A percentile compares a stretch with the other conserved stretches of the same genome.
phyloP scores from a whole-genome alignment of 768 basidiomycete genomes.

The Hebeloma cylindrosporum region DNA sequence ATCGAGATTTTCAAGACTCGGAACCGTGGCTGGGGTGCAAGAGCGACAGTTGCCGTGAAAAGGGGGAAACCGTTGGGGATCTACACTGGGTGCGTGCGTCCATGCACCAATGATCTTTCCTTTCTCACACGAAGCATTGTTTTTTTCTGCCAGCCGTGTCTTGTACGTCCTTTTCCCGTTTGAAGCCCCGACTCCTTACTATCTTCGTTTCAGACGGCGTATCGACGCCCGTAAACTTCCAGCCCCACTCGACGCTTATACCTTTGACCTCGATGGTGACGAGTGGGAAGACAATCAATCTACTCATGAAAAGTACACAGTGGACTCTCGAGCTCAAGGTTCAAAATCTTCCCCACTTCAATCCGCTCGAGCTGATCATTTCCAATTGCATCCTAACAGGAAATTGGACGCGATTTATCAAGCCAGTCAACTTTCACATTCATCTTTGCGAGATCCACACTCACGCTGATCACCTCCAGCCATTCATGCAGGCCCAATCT shows the following conservation, averaged over 20 bases:
- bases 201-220: slow-evolving; percentile 36
- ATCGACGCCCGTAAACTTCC: slow-evolving; percentile 39
- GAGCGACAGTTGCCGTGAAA: slow-evolving; percentile 40
- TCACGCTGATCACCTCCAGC: slow-evolving; percentile 37
- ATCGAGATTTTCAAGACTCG: slow-evolving; percentile 69
- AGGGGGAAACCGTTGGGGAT: slow-evolving; percentile 64
- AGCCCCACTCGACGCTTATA: slow-evolving; percentile 42
- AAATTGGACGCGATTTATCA: slow-evolving; percentile 77
- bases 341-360: no score
- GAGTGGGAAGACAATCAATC: slow-evolving; percentile 36
- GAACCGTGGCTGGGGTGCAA: slow-evolving; percentile 64
- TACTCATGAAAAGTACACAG: slow-evolving; percentile 44
- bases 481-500: slow-evolving; percentile 70
- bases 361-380: no score
- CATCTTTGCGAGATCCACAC: no score
- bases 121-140: slow-evolving; percentile 5
- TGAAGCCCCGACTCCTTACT: background rate
- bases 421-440: slow-evolving; percentile 40
- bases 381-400: slow-evolving; percentile 37
- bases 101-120: background rate
- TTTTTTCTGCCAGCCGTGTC: slow-evolving; percentile 34
- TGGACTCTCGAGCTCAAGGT: slow-evolving; percentile 57
- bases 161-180: slow-evolving; percentile 35
- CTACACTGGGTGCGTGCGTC: slow-evolving; percentile 62
- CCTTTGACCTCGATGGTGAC: slow-evolving; percentile 65